Base-by-base conservation (phyloP, 2,329 filamentous ascomycete genomes). In the Cladorrhinum sp. region DNA sequence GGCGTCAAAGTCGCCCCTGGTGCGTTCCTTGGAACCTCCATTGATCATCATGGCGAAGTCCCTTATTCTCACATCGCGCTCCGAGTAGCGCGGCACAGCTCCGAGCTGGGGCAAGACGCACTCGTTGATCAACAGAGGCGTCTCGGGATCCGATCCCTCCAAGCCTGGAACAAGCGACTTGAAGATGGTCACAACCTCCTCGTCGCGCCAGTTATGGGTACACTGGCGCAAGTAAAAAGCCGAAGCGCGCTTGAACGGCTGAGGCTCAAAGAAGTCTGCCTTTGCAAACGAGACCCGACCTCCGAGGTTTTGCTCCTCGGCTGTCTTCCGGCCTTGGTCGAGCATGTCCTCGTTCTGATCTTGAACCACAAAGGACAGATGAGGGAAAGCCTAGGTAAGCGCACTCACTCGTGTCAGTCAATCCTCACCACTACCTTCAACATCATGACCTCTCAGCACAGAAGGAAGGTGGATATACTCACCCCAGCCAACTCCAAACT, bases 231-330 rank as follows among this genome's bases (percentile, higher is more conserved):
- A 18, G 7, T 26, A 30, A 20, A 28, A 53, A 10, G 23, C 50
- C 50, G 24, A 12, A 3, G 50, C 50, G 24, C 50, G 21, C 28
- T 30, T 28, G 24, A 24, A 28, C 2, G 50, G 12, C 23, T 53
- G 50, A 14, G 50, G 50, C 50, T 28, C 50, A 20, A 53, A 53
- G 50, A 53, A 53, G 24, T 30, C 28, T 10, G 50, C 50, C 50
- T 30, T 26, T 9, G 23, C 8, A 20, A 53, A 53, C 4, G 50
- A 53, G 14, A 53, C 23, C 23, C 50, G 24, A 24, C 26, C 50
- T 12, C 24, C 23, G 12, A 53, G 24, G 9, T 30, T 26, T 16
- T 53, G 23, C 14, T 28, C 24, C 3, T 14, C 14, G 24, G 28
- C 23, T 16, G 20, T n/a, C 23, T 30, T 16, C 24, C 28, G 21